Conservation (phyloP, 2,329 filamentous ascomycete species). For the Coniochaeta hoffmannii region DNA sequence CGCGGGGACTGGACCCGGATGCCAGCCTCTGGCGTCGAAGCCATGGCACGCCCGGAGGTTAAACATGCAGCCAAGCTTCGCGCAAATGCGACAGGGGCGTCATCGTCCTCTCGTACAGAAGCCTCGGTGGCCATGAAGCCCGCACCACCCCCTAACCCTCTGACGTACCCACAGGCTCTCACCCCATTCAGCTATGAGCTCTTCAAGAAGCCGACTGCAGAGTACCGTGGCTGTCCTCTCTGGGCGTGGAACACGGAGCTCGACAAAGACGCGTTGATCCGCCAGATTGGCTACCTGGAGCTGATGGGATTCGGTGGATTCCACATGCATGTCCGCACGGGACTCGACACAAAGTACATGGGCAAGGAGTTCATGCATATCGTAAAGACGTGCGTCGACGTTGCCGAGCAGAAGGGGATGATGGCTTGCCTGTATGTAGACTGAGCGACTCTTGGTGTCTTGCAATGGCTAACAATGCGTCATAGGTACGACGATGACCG, state of each 20-base stretch:
- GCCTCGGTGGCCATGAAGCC: neutral
- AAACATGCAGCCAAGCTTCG: too few species aligned
- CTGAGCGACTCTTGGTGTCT: neutral
- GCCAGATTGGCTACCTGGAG: slow-evolving; percentile 21
- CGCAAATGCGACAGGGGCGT: too few species aligned
- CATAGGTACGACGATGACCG: slow-evolving; percentile 21
- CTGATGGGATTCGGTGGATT: slow-evolving; percentile 25
- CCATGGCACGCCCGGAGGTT: too few species aligned
- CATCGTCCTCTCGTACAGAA: neutral
- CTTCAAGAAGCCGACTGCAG: slow-evolving; percentile 20
- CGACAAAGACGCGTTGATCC: slow-evolving; percentile 17
- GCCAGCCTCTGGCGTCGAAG: too few species aligned
- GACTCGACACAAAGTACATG: slow-evolving; percentile 24
- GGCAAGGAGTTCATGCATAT: slow-evolving; percentile 23
- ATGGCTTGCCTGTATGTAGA: slow-evolving; percentile 18
- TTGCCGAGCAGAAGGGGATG: slow-evolving; percentile 21
- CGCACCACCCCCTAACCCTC: slow-evolving; percentile 12
- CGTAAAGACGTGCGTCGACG: slow-evolving; percentile 21
- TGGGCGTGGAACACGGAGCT: slow-evolving; percentile 23
- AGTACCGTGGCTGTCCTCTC: slow-evolving; percentile 22
- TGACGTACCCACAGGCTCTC: slow-evolving; percentile 20
- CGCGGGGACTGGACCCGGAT: too few species aligned
- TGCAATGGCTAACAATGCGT: neutral
- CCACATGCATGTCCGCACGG: slow-evolving; percentile 22
- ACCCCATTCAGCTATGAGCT: slow-evolving; percentile 16